Evolutionary conservation across 495 filamentous ascomycete genomes (phyloP), one percentile per base, ranked within the genome.

Genomic region (Penicillium mononematosum): DNA sequence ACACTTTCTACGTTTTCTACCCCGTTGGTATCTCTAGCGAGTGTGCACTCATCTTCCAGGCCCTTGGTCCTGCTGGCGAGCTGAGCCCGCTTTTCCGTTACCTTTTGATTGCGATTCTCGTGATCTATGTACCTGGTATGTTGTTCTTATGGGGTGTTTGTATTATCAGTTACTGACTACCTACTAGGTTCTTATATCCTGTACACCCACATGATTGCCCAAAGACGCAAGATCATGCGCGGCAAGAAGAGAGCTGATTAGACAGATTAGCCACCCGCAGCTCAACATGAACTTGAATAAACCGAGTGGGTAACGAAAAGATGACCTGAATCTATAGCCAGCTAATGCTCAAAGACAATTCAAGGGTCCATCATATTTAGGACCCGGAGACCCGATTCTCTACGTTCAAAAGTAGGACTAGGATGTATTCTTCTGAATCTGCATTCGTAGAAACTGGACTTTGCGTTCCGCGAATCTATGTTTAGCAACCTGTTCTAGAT

Each of bases 201-300:
- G 54, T 98, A 91, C 67, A 89, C 88, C 22, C 88, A 98, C 73
- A 98, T 98, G 94, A 88, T 98, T 72, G 75, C 78, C 45, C 95
- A 98, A 80, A 78, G 93, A 58, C 78, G 85, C 50, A 95, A 88
- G 83, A 81, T 87, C 57, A 81, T 88, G 76, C 61, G 66, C 31
- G 66, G 66, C 20, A 69, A 69, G 61, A 58, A 65, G 54, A 59
- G 64, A 16, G 59, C 58, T 22, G 66, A 70, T 56, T 73, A 68
- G 34, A 32, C 16, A 25, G n/a, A 20, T 27, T 19, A n/a, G 12
- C 31, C 11, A 8, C 31, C 4, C 1, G 24, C 25, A 1, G 2
- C 36, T 17, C 7, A n/a, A 39, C 36, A 17, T 20, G 16, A 27
- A 19, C 1, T 8, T n/a, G 24, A 14, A 6, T 27, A 11, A 14